phyloP scores from a whole-genome alignment of 2,329 filamentous ascomycete genomes.

The Passalora sequoiae region DNA sequence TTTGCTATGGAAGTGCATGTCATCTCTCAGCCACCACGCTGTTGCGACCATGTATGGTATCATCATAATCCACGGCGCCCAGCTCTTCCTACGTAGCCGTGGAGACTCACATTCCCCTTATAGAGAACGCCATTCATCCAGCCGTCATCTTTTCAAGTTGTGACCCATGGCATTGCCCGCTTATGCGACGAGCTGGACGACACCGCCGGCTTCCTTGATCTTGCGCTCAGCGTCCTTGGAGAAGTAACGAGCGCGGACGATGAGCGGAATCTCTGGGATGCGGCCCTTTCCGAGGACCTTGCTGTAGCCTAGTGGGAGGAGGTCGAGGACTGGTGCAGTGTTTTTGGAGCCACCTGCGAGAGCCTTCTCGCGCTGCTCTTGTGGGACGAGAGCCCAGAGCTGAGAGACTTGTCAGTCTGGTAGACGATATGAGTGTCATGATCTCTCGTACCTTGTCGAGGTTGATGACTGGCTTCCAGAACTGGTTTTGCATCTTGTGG shows the following conservation, averaged over 20 bases:
- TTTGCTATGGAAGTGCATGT: slow-evolving; percentile 37
- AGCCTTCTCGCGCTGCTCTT: slow-evolving; percentile 91
- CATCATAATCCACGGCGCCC: slow-evolving; percentile 15
- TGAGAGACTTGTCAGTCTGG: slow-evolving; percentile 36
- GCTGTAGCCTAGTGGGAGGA: slow-evolving; percentile 93
- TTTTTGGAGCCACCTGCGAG: slow-evolving; percentile 79
- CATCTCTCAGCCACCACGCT: slow-evolving; percentile 53
- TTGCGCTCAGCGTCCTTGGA: slow-evolving; percentile 96
- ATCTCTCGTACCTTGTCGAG: slow-evolving; percentile 74
- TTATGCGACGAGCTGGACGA: slow-evolving; percentile 92
- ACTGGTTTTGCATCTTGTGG: slow-evolving; percentile 92
- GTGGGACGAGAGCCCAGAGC: slow-evolving; percentile 94
- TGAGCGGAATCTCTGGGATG: slow-evolving; percentile 84
- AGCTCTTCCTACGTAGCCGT: slow-evolving; percentile 12
- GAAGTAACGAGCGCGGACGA: slow-evolving; percentile 93
- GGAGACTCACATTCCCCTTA: slow-evolving; percentile 10
- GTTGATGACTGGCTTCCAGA: slow-evolving; percentile 99
- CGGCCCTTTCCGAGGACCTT: slow-evolving; percentile 99
- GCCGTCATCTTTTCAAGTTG: slow-evolving; percentile 9
- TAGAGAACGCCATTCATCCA: slow-evolving; percentile 16
- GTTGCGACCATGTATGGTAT: slow-evolving; percentile 31
- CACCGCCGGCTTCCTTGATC: slow-evolving; percentile 96
- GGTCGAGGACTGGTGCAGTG: slow-evolving; percentile 95
- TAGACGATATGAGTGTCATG: neutral
- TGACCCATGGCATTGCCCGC: slow-evolving; percentile 18